A percentile compares a stretch with the other conserved stretches of the same genome.
Conservation (phyloP, 345 rosid genomes). For the Geranium brycei region DNA sequence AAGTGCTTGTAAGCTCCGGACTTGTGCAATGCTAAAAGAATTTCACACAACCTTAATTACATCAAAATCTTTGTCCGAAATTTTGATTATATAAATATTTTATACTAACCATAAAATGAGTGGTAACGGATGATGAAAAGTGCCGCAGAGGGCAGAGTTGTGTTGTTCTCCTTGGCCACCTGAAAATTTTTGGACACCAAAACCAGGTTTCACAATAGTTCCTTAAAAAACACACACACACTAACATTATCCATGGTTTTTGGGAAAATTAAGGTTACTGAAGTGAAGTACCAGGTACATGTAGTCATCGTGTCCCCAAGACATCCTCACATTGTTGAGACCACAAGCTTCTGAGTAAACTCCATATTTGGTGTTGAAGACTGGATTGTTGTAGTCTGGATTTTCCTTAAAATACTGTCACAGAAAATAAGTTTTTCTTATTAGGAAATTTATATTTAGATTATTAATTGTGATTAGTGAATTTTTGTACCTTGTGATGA, state of each 20-base stretch:
- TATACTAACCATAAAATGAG: slow-evolving; percentile 41
- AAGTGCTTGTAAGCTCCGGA: slow-evolving; percentile 33
- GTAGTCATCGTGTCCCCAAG: slow-evolving; percentile 66
- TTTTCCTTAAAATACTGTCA: slow-evolving; percentile 46
- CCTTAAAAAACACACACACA: neutral
- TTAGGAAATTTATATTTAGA: too few species aligned
- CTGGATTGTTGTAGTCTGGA: slow-evolving; percentile 37
- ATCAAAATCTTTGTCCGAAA: neutral
- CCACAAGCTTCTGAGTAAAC: slow-evolving; percentile 47
- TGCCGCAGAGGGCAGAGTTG: slow-evolving; percentile 51
- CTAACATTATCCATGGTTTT: neutral
- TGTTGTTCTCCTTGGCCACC: slow-evolving; percentile 49
- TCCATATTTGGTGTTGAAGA: slow-evolving; percentile 40
- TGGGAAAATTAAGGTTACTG: neutral
- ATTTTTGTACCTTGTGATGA: slow-evolving; percentile 51
- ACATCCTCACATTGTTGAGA: slow-evolving; percentile 45
- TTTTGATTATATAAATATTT: neutral
- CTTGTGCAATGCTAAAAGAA: slow-evolving; percentile 33
- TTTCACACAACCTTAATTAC: neutral
- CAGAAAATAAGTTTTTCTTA: too few species aligned
- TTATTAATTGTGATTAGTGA: neutral
- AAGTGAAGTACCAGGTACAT: slow-evolving; percentile 42
- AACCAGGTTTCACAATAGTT: neutral
- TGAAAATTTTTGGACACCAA: slow-evolving; percentile 6
- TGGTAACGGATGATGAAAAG: slow-evolving; percentile 63